phyloP scores from a whole-genome alignment of 495 filamentous ascomycete species.

The Articulospora tetracladia region DNA sequence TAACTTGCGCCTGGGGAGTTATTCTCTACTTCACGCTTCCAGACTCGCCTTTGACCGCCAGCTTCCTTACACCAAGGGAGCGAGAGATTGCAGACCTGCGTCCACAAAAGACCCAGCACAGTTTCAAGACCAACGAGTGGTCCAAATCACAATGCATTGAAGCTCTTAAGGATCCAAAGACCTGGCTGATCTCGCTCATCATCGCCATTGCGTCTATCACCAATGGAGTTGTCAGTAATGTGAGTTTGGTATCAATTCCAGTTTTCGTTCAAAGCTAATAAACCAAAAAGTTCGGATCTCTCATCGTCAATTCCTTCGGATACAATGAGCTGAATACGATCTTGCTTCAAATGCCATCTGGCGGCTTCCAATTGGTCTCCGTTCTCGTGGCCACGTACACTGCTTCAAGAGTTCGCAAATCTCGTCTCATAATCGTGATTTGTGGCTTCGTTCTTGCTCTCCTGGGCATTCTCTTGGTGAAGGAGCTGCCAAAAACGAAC shows the following conservation, averaged over 20 bases:
- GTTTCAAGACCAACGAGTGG: constrained; percentile 3
- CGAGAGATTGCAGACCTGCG: constrained; percentile 26
- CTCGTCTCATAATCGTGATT: neutral
- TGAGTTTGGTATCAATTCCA: neutral
- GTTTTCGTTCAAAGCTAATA: neutral
- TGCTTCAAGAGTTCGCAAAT: neutral
- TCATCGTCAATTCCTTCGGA: constrained; percentile 1
- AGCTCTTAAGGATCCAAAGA: neutral
- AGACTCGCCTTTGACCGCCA: constrained; percentile 26
- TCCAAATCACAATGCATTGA: neutral
- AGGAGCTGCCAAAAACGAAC: neutral
- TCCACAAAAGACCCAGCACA: constrained; percentile 16
- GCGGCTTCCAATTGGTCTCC: neutral
- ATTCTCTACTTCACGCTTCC: constrained; percentile 28
- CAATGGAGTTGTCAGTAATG: constrained; percentile 1
- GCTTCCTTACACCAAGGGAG: constrained; percentile 28
- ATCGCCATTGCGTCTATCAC: neutral
- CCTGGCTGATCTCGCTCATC: neutral
- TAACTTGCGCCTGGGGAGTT: constrained; percentile 28
- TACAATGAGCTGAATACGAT: neutral
- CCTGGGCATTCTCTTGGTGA: neutral
- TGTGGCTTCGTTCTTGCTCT: neutral
- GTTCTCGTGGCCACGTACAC: neutral
- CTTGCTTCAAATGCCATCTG: neutral
- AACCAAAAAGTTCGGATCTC: neutral